Conservation (phyloP, 495 filamentous ascomycete genomes). For the Amphirosellinia nigrospora region DNA sequence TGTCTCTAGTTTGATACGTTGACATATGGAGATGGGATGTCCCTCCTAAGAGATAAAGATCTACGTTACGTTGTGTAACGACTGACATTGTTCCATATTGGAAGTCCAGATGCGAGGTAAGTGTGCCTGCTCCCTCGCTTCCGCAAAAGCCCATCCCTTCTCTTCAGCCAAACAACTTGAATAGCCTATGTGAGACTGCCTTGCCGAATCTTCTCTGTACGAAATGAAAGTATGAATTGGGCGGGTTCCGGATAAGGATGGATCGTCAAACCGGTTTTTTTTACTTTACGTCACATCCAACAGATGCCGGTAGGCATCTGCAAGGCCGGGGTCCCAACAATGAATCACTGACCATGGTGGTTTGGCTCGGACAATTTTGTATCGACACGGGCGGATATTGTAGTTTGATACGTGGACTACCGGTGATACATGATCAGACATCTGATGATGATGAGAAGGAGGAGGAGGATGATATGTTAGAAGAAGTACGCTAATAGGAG, state of each 20-base stretch:
- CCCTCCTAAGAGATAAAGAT: neutral
- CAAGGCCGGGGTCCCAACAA: constrained; percentile 7
- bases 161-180: neutral
- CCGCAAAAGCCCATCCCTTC: neutral
- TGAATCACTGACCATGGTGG: constrained; percentile 5
- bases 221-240: constrained; percentile 14
- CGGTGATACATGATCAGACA: constrained; percentile 13
- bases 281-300: constrained; percentile 20
- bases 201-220: constrained; percentile 21
- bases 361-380: neutral
- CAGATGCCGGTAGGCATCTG: constrained; percentile 1
- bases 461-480: constrained; percentile 3
- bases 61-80: constrained; percentile 3
- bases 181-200: constrained; percentile 12
- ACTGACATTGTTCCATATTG: neutral
- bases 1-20: neutral
- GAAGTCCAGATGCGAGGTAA: constrained; percentile 10
- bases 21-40: neutral
- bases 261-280: constrained; percentile 16
- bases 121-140: constrained; percentile 3
- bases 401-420: neutral
- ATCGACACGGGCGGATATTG: neutral
- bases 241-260: constrained; percentile 3
- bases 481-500: neutral
- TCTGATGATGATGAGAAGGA: constrained; percentile 12